These are phyloP conservation scores for Diaporthe eres DNA, from an alignment of 2,329 filamentous ascomycete genomes.

Conservation along the genomic window DNA sequence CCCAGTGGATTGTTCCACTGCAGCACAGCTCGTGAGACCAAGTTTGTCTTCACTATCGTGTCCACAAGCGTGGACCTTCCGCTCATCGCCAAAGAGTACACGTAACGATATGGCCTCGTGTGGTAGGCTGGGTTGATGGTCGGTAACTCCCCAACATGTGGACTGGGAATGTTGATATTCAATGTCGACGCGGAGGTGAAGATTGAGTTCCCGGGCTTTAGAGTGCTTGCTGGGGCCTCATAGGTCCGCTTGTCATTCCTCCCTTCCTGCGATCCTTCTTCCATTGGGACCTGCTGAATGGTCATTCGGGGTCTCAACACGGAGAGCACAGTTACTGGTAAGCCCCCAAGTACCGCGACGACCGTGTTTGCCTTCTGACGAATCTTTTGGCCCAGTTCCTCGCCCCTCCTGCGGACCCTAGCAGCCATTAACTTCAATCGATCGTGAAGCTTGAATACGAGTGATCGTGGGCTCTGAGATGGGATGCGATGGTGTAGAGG, in stretches of 20 bases:
- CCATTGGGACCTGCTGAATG: neutral
- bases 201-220: no score
- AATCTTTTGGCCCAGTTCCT: neutral
- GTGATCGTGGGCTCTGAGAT: neutral
- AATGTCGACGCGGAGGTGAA: constrained; percentile 18
- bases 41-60: constrained; percentile 75
- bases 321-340: neutral
- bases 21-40: constrained; percentile 62
- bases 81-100: constrained; percentile 70
- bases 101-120: constrained; percentile 69
- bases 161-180: constrained; percentile 61
- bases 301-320: neutral
- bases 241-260: neutral
- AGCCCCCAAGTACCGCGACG: neutral
- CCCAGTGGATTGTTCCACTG: constrained; percentile 71
- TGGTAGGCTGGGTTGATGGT: constrained; percentile 73
- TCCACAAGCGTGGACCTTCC: constrained; percentile 74
- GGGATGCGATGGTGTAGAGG: constrained; percentile 38
- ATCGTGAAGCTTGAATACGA: neutral
- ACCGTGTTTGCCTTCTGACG: neutral
- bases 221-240: no score
- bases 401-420: neutral
- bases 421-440: neutral
- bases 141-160: constrained; percentile 74
- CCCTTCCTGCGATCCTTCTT: neutral